Percentiles rank a stretch among this genome's conserved stretches.
phyloP scores from a whole-genome alignment of 192 early-diverging fungal species.

The Coemansia sp. region DNA sequence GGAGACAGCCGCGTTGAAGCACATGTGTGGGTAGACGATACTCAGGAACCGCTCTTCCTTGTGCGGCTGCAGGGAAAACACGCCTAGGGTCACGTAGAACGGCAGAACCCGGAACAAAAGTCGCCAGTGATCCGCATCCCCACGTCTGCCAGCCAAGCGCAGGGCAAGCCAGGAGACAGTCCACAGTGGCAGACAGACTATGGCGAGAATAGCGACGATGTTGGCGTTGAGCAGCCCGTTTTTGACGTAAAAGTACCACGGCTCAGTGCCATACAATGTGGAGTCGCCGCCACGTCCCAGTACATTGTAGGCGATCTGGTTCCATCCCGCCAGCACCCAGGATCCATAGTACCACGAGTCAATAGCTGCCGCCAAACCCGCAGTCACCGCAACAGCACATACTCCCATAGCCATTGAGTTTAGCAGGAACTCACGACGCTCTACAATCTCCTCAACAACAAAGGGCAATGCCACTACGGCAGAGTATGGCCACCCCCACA shows the following conservation, averaged over 20 bases:
- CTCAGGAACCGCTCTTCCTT: constrained; percentile 97
- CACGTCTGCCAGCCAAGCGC: background rate
- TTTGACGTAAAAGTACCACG: constrained; percentile 88
- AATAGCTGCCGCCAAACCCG: constrained; percentile 61
- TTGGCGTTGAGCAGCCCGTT: constrained; percentile 95
- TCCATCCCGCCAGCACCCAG: constrained; percentile 73
- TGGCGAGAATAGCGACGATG: constrained; percentile 72
- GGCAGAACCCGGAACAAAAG: constrained; percentile 64
- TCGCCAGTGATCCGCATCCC: constrained; percentile 21
- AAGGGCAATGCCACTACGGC: constrained; percentile 77
- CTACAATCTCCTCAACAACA: constrained; percentile 68
- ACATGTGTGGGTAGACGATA: constrained; percentile 87
- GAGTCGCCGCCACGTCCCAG: constrained; percentile 68
- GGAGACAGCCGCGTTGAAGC: constrained; percentile 73
- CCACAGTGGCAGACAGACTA: constrained; percentile 64
- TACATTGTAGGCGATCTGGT: constrained; percentile 93
- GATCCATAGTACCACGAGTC: constrained; percentile 82
- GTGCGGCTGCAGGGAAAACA: constrained; percentile 90
- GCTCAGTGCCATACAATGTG: constrained; percentile 88
- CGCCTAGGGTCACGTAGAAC: constrained; percentile 74
- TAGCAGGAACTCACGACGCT: constrained; percentile 17
- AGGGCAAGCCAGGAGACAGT: constrained; percentile 29
- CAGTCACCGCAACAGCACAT: constrained; percentile 22
- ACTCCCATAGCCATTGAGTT: constrained; percentile 39
- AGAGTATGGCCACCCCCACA: constrained; percentile 90